phyloP scores from a whole-genome alignment of 805 yeast species.

The Alloascoidea hylecoeti region DNA sequence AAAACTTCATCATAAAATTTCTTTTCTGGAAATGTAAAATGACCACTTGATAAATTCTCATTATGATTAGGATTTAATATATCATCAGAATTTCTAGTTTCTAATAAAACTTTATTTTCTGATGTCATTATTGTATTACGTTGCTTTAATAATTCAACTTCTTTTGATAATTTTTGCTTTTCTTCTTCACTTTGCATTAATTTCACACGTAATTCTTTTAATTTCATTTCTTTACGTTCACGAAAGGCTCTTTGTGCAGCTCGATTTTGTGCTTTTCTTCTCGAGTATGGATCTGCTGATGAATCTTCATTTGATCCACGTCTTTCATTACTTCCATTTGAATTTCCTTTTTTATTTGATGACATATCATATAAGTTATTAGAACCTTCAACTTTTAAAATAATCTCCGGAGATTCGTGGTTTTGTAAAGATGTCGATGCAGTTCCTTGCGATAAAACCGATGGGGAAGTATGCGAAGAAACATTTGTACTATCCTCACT shows the following conservation, averaged over 20 bases:
- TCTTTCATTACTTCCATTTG: no score
- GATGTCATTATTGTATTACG: conserved; percentile 42
- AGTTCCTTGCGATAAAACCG: no score
- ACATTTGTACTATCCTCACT: no score
- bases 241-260: conserved; percentile 84
- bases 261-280: conserved; percentile 63
- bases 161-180: conserved; percentile 27
- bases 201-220: conserved; percentile 52
- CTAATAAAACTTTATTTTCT: conserved; percentile 44
- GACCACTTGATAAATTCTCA: conserved; percentile 1
- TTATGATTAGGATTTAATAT: not conserved
- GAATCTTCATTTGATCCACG: not conserved
- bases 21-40: conserved; percentile 7
- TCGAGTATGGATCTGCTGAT: not conserved
- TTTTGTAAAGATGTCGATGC: no score
- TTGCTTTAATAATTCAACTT: conserved; percentile 35
- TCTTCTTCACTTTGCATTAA: conserved; percentile 43
- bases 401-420: no score
- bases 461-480: no score
- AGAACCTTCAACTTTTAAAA: no score
- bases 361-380: no score
- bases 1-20: conserved; percentile 8
- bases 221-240: conserved; percentile 61
- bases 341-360: no score
- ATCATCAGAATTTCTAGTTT: conserved; percentile 11